Evolutionary conservation across 2,329 filamentous ascomycete species (phyloP), one percentile per base, ranked within the genome.

Genomic region (Mariannaea elegans): DNA sequence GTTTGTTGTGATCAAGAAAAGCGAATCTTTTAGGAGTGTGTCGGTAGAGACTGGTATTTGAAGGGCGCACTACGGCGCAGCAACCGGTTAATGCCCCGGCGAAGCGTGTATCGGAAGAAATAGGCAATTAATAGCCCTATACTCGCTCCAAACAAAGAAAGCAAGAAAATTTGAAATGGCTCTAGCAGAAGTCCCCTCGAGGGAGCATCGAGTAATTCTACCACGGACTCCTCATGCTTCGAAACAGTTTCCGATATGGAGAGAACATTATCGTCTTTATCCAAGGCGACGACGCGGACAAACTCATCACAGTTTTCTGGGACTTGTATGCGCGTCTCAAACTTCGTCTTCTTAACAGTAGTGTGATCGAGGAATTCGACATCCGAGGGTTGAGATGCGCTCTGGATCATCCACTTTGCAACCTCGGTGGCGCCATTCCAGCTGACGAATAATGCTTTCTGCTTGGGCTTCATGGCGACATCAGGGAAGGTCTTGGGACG

Each of bases 381-480:
- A 18, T 34, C 57, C 13, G 29, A 24, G 3, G 52, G 13, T 3
- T 58, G 38, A 13, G 59, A 47, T 7, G 47, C 66, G 51, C 69
- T 70, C 56, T 71, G 66, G 7, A 72, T 44, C 12, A 54, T 75
- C 86, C 85, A 84, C 7, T 58, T 45, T 4, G 67, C 72, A 0
- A 79, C 80, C 65, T 81, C 77, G 0, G 81, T 84, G 36, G 81
- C 81, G 13, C 82, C 82, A 55, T 84, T 84, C 82, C 82, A 84
- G 18, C 81, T 85, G 2, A 85, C 82, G 67, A 82, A 87, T 23
- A 69, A 31, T 3, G 62, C 56, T 0, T 67, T 61, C 18, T 69
- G 65, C 13, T 65, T 50, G 2, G 61, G 65, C 7, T 59, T 50
- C 4, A 75, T 63, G 4, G 68, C 66, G 2, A 71, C 66, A 10